Percentiles rank a stretch among this genome's conserved stretches.
These are phyloP conservation scores for Sanguinoderma infundibulare DNA, from an alignment of 1,284 basidiomycete species.

Conservation along the genomic window DNA sequence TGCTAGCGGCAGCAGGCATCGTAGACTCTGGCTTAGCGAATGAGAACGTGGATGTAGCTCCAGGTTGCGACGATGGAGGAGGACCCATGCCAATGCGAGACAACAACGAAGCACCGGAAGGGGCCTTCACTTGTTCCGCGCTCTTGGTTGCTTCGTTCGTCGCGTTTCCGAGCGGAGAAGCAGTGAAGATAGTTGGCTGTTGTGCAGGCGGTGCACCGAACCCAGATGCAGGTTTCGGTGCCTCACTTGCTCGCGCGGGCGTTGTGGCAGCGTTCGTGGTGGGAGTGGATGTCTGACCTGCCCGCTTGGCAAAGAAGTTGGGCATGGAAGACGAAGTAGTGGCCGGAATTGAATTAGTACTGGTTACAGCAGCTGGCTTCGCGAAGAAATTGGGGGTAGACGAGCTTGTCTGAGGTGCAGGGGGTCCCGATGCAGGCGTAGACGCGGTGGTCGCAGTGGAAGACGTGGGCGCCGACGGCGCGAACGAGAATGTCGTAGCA, in stretches of 20 bases:
- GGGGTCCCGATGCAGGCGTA: constrained; percentile 14
- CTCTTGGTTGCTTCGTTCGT: constrained; percentile 11
- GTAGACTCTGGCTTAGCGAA: constrained; percentile 23
- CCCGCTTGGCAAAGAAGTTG: constrained; percentile 30
- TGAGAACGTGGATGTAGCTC: constrained; percentile 20
- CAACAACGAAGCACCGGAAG: constrained; percentile 25
- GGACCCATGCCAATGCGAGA: constrained; percentile 27
- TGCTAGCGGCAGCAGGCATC: constrained; percentile 1
- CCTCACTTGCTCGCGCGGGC: neutral
- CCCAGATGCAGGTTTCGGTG: constrained; percentile 19
- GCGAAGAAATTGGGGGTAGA: constrained; percentile 29
- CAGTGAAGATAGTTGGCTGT: neutral
- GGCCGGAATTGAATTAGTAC: constrained; percentile 7
- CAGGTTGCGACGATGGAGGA: constrained; percentile 12
- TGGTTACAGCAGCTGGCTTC: constrained; percentile 15
- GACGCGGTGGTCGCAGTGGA: neutral
- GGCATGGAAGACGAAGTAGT: constrained; percentile 18
- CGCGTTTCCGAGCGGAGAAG: constrained; percentile 7
- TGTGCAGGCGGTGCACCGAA: constrained; percentile 15
- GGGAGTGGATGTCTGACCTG: neutral
- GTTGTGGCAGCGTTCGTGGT: neutral
- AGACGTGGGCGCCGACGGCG: constrained; percentile 16
- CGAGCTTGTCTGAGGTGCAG: constrained; percentile 6
- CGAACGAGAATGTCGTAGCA: constrained; percentile 18
- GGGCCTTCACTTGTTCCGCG: constrained; percentile 18